A percentile compares a stretch with the other conserved stretches of the same genome.
phyloP scores from a whole-genome alignment of 1,284 basidiomycete species.

The Sphaerobolus stellatus region DNA sequence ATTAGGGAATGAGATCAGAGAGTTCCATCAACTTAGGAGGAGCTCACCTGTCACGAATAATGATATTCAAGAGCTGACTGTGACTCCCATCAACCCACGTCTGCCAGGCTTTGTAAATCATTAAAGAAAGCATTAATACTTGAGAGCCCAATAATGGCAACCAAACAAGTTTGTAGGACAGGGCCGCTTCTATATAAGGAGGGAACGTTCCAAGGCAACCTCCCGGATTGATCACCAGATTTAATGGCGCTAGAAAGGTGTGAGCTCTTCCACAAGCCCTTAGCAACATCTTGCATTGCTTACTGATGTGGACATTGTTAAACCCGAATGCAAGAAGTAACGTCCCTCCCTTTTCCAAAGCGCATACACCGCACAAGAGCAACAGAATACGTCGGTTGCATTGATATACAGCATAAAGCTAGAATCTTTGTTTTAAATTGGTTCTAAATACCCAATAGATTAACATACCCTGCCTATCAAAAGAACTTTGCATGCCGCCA shows the following conservation, averaged over 20 bases:
- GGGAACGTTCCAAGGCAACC: neutral
- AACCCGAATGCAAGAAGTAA: neutral
- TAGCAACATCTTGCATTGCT: neutral
- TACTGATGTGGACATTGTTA: neutral
- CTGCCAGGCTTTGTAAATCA: neutral
- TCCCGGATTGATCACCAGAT: neutral
- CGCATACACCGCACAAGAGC: neutral
- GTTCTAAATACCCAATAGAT: neutral
- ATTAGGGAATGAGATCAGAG: neutral
- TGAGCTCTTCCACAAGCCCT: neutral
- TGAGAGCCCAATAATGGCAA: neutral
- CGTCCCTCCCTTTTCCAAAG: neutral
- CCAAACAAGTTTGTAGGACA: neutral
- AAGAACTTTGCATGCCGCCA: neutral
- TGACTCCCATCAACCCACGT: neutral
- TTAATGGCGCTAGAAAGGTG: neutral
- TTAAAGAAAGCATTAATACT: neutral
- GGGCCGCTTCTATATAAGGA: neutral
- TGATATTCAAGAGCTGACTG: neutral
- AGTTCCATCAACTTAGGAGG: neutral
- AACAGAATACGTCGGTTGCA: neutral
- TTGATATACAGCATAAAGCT: neutral
- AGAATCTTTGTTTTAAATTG: neutral
- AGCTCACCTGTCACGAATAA: neutral
- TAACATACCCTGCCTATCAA: neutral